A percentile compares a stretch with the other conserved stretches of the same genome.
Evolutionary conservation across 495 filamentous ascomycete species (phyloP).

Genomic region (Paragyromitra xinjiangensis): DNA sequence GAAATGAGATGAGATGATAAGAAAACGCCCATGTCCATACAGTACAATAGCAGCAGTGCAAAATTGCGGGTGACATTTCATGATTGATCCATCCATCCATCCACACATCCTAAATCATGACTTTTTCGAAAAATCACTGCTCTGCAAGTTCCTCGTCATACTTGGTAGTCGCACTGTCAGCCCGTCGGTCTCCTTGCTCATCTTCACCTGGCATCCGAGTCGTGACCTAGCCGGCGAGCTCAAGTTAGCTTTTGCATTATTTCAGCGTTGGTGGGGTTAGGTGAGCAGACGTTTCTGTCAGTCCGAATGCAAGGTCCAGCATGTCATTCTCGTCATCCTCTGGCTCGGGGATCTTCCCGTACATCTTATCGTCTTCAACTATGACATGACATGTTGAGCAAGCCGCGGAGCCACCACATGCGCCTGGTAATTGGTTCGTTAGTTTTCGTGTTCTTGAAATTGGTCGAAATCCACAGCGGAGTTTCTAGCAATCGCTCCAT

Average conservation of each 20-base stretch:
- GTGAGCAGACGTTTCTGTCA: conserved; percentile 77
- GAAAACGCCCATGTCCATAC: conserved; percentile 13
- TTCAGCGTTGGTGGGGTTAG: not conserved
- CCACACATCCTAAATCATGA: conserved; percentile 7
- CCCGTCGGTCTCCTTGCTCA: conserved; percentile 89
- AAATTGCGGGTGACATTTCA: conserved; percentile 32
- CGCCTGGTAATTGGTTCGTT: conserved; percentile 64
- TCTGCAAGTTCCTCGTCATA: conserved; percentile 96
- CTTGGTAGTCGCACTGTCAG: conserved; percentile 81
- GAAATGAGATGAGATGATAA: conserved; percentile 2
- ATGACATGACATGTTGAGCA: conserved; percentile 99
- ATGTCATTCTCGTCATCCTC: conserved; percentile 99
- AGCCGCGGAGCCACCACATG: conserved; percentile 94
- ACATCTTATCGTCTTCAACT: conserved; percentile 80
- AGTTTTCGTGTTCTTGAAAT: conserved; percentile 2
- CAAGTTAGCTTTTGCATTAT: conserved; percentile 9
- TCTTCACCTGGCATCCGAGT: conserved; percentile 92
- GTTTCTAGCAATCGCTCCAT: not conserved
- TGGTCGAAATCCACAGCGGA: not conserved
- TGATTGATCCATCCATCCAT: not conserved
- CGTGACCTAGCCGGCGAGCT: conserved; percentile 65
- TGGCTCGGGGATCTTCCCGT: conserved; percentile 90
- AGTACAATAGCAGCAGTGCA: conserved; percentile 1
- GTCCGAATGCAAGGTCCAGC: conserved; percentile 93
- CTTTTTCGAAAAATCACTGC: conserved; percentile 77